A percentile compares a stretch with the other conserved stretches of the same genome.
phyloP scores from a whole-genome alignment of 495 filamentous ascomycete genomes.

The Penicillium ochrochloron region DNA sequence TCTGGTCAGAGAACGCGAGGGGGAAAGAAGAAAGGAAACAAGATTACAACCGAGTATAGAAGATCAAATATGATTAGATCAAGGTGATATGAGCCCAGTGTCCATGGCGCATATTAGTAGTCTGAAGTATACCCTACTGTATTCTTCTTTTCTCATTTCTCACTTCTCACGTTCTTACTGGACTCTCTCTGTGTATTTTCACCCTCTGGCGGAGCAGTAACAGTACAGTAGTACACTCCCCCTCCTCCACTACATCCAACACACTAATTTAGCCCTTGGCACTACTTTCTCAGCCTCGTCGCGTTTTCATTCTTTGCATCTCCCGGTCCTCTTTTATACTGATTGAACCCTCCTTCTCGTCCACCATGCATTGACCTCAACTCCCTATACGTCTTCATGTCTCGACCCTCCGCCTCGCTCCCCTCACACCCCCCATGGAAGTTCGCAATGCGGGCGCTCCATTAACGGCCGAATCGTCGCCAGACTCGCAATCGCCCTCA shows the following conservation, averaged over 20 bases:
- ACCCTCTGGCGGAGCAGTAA: not conserved
- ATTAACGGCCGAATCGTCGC: constrained; percentile 10
- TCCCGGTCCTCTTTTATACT: not conserved
- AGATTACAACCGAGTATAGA: not conserved
- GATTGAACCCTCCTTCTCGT: no score
- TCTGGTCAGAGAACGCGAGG: not conserved
- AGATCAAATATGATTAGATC: not conserved
- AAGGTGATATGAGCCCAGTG: not conserved
- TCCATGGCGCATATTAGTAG: no score
- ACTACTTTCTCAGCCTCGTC: constrained; percentile 10
- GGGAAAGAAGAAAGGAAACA: not conserved
- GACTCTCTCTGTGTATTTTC: not conserved
- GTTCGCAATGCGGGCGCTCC: constrained; percentile 13
- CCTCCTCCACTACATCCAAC: not conserved
- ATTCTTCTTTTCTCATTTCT: not conserved
- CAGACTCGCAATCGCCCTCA: constrained; percentile 1
- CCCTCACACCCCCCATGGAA: constrained; percentile 16
- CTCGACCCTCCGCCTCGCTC: constrained; percentile 23
- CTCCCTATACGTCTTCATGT: constrained; percentile 28
- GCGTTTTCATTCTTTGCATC: not conserved
- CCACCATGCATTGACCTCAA: constrained; percentile 1
- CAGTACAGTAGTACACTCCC: not conserved
- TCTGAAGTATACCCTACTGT: not conserved
- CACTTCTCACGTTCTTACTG: not conserved
- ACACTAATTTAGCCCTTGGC: not conserved